Evolutionary conservation across 2,329 filamentous ascomycete species (phyloP).

Genomic region (Sphaceloma murrayae): DNA sequence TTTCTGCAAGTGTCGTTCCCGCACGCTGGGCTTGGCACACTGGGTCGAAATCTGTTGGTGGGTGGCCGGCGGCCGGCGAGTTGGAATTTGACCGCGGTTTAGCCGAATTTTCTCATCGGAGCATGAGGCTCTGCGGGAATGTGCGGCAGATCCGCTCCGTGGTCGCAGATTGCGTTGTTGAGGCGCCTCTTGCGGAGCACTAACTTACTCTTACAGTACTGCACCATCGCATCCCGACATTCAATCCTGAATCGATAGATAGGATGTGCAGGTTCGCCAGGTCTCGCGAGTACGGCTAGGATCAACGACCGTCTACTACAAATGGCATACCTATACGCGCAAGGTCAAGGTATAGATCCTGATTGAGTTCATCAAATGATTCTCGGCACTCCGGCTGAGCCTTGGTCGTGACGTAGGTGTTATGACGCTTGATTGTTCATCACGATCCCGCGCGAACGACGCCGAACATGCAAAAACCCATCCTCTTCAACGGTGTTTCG

Average conservation of each 20-base stretch:
- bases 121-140: background rate
- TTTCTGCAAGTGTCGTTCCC: constrained; percentile 11
- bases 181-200: no score
- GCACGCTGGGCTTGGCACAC: background rate
- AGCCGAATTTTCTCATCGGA: background rate
- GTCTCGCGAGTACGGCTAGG: no score
- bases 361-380: constrained; percentile 8
- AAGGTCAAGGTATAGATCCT: no score
- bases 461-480: constrained; percentile 5
- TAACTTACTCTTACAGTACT: background rate
- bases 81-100: background rate
- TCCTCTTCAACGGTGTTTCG: background rate
- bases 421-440: constrained; percentile 10
- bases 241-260: no score
- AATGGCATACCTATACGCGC: no score
- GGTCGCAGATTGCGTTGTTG: no score
- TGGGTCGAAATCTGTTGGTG: constrained; percentile 10
- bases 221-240: no score
- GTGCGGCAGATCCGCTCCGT: background rate
- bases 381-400: constrained; percentile 7
- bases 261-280: no score
- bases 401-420: constrained; percentile 4
- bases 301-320: no score
- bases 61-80: background rate
- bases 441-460: constrained; percentile 7